phyloP scores from a whole-genome alignment of 306 rosid genomes.

The Quercus parvula region DNA sequence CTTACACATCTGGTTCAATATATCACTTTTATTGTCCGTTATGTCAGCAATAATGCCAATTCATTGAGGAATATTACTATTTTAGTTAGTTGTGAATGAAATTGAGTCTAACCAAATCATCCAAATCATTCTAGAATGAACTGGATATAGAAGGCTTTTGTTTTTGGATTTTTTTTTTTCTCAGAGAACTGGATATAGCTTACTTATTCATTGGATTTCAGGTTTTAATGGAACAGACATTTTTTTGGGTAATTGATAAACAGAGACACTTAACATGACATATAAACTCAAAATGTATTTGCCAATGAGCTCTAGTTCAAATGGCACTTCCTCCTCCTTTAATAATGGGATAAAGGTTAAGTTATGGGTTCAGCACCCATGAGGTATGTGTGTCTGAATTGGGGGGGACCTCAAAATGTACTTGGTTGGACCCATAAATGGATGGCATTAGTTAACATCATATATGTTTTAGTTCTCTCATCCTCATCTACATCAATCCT shows the following conservation, averaged over 20 bases:
- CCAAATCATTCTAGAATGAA: neutral
- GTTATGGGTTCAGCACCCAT: too few species aligned
- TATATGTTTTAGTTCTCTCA: neutral
- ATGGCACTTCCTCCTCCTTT: too few species aligned
- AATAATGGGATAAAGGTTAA: too few species aligned
- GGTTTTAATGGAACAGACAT: too few species aligned
- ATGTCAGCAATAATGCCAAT: constrained; percentile 2
- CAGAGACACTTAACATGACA: neutral
- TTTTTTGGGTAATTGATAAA: neutral
- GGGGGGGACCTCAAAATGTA: neutral
- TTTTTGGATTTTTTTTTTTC: too few species aligned
- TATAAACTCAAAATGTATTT: neutral
- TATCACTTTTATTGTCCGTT: neutral
- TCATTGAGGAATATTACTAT: constrained; percentile 6
- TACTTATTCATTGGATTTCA: neutral
- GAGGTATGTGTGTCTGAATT: too few species aligned
- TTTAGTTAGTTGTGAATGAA: constrained; percentile 6
- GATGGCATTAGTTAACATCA: neutral
- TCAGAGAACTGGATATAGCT: neutral
- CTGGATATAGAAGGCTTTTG: neutral
- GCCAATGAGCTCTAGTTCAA: too few species aligned
- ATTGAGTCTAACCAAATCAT: constrained; percentile 1
- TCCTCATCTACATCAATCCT: neutral
- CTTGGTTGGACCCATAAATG: neutral
- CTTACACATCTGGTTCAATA: neutral